Evolutionary conservation across 441 rosid genomes (phyloP), one percentile per base, ranked within the genome.

Genomic region (Brassica balearica): DNA sequence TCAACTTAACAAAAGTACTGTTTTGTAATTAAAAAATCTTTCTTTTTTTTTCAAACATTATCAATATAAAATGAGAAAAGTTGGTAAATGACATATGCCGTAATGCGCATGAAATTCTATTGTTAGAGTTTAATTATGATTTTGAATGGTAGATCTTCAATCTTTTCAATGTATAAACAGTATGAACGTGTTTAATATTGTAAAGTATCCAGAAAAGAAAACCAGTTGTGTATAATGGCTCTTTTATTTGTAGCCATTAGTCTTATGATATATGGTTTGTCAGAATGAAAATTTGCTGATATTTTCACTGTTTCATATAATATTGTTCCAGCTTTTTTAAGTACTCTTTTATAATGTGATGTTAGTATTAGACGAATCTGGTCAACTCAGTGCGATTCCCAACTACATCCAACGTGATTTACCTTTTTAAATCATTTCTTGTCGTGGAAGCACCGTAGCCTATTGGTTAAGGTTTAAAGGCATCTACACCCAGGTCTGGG

Each of bases 301-400:
- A 34, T 4, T 34, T 15, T 55, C 29, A 23, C 29, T 38, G 53
- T 22, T 68, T 22, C 36, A 61, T 27, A 5, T 25, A 25, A 61
- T 23, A 12, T 23, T 23, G 27, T 29, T 11, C 36, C 19, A 25
- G n/a, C 17, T 61, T 12, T 23, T 23, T 23, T 5, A 23, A 10
- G 8, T 22, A 43, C 6, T 20, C 0, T n/a, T 69, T 29, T 2
- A 6, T 55, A 32, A 20, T 38, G 7, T 8, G 48, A 8, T 60
- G 19, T 8, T 34, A 63, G 66, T 11, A 15, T 27, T 64, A 65
- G 41, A 29, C 68, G 72, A 77, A 77, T 72, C 68, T 65, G 72
- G 77, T 72, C 63, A 77, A 65, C 63, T 27, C 5, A 17, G 6
- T 77, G 76, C 68, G 68, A 65, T 77, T 71, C 68, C 81, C 76